phyloP scores from a whole-genome alignment of 495 filamentous ascomycete genomes.

The Aspergillus sclerotioniger region DNA sequence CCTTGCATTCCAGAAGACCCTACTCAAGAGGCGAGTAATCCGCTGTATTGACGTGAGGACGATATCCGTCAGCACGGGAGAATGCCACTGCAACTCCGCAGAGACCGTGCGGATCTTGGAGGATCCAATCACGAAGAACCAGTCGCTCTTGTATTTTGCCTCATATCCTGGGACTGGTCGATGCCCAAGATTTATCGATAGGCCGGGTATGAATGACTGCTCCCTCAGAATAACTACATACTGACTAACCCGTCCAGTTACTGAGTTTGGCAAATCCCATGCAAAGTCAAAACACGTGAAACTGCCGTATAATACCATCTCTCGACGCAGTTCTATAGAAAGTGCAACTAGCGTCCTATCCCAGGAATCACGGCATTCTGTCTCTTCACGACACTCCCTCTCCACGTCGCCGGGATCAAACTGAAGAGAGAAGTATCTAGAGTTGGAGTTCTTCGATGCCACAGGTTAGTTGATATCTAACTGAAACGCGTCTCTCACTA shows the following conservation, averaged over 20 bases:
- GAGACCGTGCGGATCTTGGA: conserved; percentile 10
- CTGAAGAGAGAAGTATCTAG: background rate
- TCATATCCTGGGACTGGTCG: conserved; percentile 1
- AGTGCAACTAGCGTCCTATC: conserved; percentile 10
- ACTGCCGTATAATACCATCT: background rate
- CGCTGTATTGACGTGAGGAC: conserved; percentile 5
- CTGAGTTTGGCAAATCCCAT: conserved; percentile 2
- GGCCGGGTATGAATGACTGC: background rate
- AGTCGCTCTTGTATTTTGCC: conserved; percentile 12
- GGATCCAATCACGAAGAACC: conserved; percentile 1
- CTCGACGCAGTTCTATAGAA: conserved; percentile 12
- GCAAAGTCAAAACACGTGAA: conserved; percentile 4
- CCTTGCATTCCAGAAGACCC: conserved; percentile 9
- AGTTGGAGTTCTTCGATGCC: background rate
- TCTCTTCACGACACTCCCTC: background rate
- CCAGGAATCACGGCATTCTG: conserved; percentile 5
- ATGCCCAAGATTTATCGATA: conserved; percentile 2
- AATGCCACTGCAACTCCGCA: conserved; percentile 8
- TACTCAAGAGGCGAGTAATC: conserved; percentile 1
- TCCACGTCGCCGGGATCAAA: background rate
- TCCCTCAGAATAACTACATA: background rate
- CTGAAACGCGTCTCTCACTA: too few species aligned
- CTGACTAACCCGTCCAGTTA: background rate
- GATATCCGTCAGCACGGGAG: conserved; percentile 5
- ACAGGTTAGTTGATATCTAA: background rate